These are phyloP conservation scores for Beverwykella pulmonaria DNA, from an alignment of 495 filamentous ascomycete genomes.

Conservation along the genomic window DNA sequence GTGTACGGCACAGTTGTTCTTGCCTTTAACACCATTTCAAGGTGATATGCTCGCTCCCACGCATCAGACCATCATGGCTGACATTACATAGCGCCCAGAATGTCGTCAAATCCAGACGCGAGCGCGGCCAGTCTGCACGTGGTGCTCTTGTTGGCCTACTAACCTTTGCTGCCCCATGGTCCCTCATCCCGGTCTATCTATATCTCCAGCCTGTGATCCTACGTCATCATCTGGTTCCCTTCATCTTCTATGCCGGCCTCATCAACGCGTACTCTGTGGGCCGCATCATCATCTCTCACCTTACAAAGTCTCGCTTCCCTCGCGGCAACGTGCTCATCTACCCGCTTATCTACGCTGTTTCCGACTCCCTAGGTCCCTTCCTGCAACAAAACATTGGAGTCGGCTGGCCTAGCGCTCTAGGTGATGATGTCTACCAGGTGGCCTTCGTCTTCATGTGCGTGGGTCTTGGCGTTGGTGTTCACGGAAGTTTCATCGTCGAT, in stretches of 20 bases:
- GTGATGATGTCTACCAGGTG: constrained; percentile 74
- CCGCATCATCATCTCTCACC: constrained; percentile 89
- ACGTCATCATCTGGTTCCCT: constrained; percentile 79
- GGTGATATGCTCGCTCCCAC: constrained; percentile 41
- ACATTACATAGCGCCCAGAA: constrained; percentile 64
- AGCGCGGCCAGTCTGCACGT: constrained; percentile 68
- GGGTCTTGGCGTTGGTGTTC: constrained; percentile 78
- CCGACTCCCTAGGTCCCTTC: constrained; percentile 75
- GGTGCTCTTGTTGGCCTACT: constrained; percentile 77
- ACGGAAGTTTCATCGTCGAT: constrained; percentile 94
- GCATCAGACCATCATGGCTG: neutral
- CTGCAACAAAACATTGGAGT: constrained; percentile 61
- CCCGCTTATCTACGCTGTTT: constrained; percentile 68
- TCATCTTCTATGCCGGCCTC: constrained; percentile 81
- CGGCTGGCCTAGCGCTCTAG: constrained; percentile 79
- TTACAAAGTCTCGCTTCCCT: constrained; percentile 81
- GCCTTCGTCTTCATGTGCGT: constrained; percentile 83
- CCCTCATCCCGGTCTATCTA: constrained; percentile 73
- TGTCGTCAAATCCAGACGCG: constrained; percentile 76
- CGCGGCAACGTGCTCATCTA: constrained; percentile 79
- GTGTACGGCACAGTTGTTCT: constrained; percentile 84
- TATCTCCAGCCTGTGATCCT: constrained; percentile 82
- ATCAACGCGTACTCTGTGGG: constrained; percentile 94
- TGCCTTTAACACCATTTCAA: constrained; percentile 76
- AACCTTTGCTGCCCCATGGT: constrained; percentile 78